Conservation (phyloP, 768 basidiomycete genomes). For the Calvatia gigantea region DNA sequence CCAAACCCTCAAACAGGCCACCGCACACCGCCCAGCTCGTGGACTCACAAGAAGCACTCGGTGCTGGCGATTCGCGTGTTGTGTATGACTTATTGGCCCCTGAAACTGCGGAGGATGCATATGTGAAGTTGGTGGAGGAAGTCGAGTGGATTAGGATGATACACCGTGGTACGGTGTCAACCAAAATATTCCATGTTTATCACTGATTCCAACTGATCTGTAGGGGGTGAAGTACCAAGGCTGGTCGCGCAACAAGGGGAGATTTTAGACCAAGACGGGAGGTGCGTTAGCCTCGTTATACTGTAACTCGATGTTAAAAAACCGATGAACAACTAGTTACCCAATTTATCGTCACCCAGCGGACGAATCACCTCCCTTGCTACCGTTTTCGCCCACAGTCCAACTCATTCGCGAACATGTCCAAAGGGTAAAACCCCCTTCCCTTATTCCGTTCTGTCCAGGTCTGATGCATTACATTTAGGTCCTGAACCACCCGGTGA, state of each 20-base stretch:
- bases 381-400: conserved; percentile 68
- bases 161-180: no score
- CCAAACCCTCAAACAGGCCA: no score
- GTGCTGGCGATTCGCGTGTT: no score
- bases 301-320: not conserved
- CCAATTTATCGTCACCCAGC: conserved; percentile 83
- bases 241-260: conserved; percentile 35
- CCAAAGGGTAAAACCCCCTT: conserved; percentile 36
- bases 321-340: conserved; percentile 1
- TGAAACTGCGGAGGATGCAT: no score
- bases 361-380: conserved; percentile 69
- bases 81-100: no score
- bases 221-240: conserved; percentile 60
- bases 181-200: no score
- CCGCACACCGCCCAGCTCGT: no score
- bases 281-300: conserved; percentile 20
- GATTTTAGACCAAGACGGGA: conserved; percentile 31
- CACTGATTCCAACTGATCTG: conserved; percentile 5
- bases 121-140: no score
- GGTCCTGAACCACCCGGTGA: conserved; percentile 58
- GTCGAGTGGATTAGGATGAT: no score
- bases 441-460: not conserved
- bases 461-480: conserved; percentile 10
- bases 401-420: conserved; percentile 60
- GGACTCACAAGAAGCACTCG: no score